Conservation (phyloP, 495 filamentous ascomycete genomes). For the Penicillium turbatum region DNA sequence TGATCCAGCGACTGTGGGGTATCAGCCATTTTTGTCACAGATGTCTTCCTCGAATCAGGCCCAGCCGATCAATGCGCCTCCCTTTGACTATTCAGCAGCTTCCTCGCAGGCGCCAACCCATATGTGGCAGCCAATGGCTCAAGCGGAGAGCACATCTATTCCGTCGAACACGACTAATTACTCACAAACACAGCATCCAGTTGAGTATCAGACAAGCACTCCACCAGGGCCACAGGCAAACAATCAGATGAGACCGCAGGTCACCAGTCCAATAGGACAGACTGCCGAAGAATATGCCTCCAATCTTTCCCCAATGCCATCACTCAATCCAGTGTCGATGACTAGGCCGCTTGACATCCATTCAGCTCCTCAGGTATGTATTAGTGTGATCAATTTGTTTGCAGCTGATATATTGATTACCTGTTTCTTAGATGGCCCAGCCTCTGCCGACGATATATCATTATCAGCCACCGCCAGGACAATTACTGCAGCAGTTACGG, state of each 20-base stretch:
- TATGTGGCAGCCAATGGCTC: conserved; percentile 7
- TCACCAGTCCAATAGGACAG: conserved; percentile 2
- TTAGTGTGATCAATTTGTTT: not conserved
- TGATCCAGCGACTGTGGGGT: conserved; percentile 11
- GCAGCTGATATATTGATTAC: not conserved
- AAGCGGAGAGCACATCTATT: not conserved
- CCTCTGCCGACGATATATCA: conserved; percentile 11
- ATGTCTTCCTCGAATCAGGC: not conserved
- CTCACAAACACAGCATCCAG: conserved; percentile 11
- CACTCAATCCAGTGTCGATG: not conserved
- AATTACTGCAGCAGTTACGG: conserved; percentile 5
- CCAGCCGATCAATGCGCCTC: conserved; percentile 3
- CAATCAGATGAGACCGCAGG: conserved; percentile 8
- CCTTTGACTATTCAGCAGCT: conserved; percentile 22
- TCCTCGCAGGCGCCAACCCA: conserved; percentile 6
- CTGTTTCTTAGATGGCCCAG: not conserved
- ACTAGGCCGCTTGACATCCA: not conserved
- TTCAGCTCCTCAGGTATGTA: not conserved
- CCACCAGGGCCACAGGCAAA: not conserved
- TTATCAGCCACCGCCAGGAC: conserved; percentile 8
- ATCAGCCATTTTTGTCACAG: conserved; percentile 8
- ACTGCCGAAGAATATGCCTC: conserved; percentile 5
- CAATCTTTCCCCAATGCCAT: not conserved
- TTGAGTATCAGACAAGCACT: not conserved
- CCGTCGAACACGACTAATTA: conserved; percentile 5